phyloP scores from a whole-genome alignment of 192 early-diverging fungal species.

The Mortierella antarctica region DNA sequence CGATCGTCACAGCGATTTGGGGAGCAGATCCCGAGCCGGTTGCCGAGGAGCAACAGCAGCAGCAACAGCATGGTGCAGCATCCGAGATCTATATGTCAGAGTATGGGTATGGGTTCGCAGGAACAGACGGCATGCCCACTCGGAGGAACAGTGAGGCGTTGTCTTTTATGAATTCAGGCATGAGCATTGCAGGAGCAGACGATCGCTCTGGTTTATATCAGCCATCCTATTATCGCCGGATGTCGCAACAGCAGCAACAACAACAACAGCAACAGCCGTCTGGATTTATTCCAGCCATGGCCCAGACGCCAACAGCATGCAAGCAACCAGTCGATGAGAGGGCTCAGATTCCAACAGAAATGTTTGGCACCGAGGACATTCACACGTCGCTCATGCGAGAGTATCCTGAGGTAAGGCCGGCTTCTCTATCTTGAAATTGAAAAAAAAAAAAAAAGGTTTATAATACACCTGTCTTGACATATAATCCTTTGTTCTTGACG shows the following conservation, averaged over 20 bases:
- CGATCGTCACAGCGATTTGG: not conserved
- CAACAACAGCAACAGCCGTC: not conserved
- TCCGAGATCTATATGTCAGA: too few relatives aligned
- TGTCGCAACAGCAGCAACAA: slow-evolving; percentile 6
- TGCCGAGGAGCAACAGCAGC: too few relatives aligned
- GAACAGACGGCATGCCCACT: too few relatives aligned
- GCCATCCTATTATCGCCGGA: slow-evolving; percentile 22
- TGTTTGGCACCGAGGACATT: slow-evolving; percentile 46
- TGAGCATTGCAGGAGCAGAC: not conserved
- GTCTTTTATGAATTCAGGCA: slow-evolving; percentile 2
- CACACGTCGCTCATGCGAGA: slow-evolving; percentile 38
- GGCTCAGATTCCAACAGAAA: slow-evolving; percentile 45
- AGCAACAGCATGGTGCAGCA: too few relatives aligned
- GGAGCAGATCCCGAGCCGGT: too few relatives aligned
- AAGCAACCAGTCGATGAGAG: slow-evolving; percentile 10
- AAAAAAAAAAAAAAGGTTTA: not conserved
- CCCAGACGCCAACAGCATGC: slow-evolving; percentile 4
- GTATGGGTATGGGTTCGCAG: too few relatives aligned
- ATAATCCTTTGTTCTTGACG: slow-evolving; percentile 56
- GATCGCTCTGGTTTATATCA: slow-evolving; percentile 7
- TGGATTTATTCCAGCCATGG: not conserved
- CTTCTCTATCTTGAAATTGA: not conserved
- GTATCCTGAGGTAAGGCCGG: slow-evolving; percentile 26
- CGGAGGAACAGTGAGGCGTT: slow-evolving; percentile 19
- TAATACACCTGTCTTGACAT: slow-evolving; percentile 32